A percentile compares a stretch with the other conserved stretches of the same genome.
These are phyloP conservation scores for Thamnidium elegans DNA, from an alignment of 192 early-diverging fungal species.

Conservation along the genomic window DNA sequence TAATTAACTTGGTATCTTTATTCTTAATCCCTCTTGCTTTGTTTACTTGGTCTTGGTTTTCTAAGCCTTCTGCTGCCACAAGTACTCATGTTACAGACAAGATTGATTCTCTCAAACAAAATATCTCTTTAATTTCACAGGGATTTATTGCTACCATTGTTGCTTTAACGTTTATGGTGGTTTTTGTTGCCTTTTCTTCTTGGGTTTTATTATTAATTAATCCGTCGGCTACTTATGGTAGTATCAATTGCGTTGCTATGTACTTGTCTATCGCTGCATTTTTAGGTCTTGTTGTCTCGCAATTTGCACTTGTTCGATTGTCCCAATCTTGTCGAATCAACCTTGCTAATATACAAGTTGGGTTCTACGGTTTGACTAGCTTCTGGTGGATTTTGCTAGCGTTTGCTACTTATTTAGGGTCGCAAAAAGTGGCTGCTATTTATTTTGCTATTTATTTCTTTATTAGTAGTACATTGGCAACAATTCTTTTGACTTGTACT, in stretches of 20 bases:
- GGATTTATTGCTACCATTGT: slow-evolving; percentile 8
- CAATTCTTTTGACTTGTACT: slow-evolving; percentile 5
- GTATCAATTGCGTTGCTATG: not conserved
- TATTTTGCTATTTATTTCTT: slow-evolving; percentile 45
- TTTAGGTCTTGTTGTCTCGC: slow-evolving; percentile 5
- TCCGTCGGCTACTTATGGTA: slow-evolving; percentile 16
- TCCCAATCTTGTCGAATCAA: not conserved
- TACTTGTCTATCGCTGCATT: slow-evolving; percentile 2
- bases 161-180: not conserved
- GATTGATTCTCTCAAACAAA: not conserved
- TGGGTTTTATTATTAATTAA: slow-evolving; percentile 3
- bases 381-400: slow-evolving; percentile 49
- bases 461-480: slow-evolving; percentile 31
- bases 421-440: slow-evolving; percentile 31
- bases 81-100: not conserved
- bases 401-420: slow-evolving; percentile 25
- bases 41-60: slow-evolving; percentile 1
- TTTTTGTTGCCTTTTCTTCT: slow-evolving; percentile 2
- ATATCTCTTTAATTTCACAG: not conserved
- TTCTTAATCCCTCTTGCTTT: slow-evolving; percentile 28
- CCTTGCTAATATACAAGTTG: not conserved
- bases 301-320: not conserved
- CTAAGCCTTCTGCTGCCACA: not conserved
- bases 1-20: slow-evolving; percentile 17
- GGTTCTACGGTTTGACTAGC: slow-evolving; percentile 32